A percentile compares a stretch with the other conserved stretches of the same genome.
Evolutionary conservation across 2,329 filamentous ascomycete species (phyloP).

Genomic region (Colletotrichum lupini): DNA sequence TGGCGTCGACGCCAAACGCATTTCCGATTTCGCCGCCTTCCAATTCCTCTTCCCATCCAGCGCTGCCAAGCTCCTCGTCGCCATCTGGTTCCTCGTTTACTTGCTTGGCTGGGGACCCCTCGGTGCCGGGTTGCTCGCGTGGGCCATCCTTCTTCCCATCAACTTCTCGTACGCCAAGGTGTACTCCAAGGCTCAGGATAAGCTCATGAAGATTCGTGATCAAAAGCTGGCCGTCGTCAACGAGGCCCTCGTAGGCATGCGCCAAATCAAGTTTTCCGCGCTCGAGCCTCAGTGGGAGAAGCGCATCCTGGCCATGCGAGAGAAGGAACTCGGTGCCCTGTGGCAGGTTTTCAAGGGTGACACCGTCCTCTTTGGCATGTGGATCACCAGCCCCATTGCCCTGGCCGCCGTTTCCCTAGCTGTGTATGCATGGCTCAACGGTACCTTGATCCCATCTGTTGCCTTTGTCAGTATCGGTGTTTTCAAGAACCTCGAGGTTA

Average conservation of each 20-base stretch:
- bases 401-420: slow-evolving; percentile 78
- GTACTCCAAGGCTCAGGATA: slow-evolving; percentile 73
- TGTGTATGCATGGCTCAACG: slow-evolving; percentile 73
- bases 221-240: slow-evolving; percentile 80
- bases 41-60: slow-evolving; percentile 74
- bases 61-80: slow-evolving; percentile 71
- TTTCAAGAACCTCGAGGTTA: slow-evolving; percentile 79
- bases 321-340: slow-evolving; percentile 73
- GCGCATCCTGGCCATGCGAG: slow-evolving; percentile 71
- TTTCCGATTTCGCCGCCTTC: slow-evolving; percentile 75
- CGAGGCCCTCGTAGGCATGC: slow-evolving; percentile 81
- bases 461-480: slow-evolving; percentile 84
- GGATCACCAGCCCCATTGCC: slow-evolving; percentile 79
- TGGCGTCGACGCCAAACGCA: slow-evolving; percentile 77
- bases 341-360: slow-evolving; percentile 76
- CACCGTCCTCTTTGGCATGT: slow-evolving; percentile 71
- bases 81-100: slow-evolving; percentile 72
- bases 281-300: slow-evolving; percentile 80
- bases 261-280: slow-evolving; percentile 87
- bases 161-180: slow-evolving; percentile 75
- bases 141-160: slow-evolving; percentile 73
- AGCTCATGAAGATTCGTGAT: slow-evolving; percentile 80
- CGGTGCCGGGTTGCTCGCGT: slow-evolving; percentile 71
- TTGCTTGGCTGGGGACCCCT: slow-evolving; percentile 80
- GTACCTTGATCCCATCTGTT: slow-evolving; percentile 74